Conservation (phyloP, 306 rosid genomes). For the Prunus mira region DNA sequence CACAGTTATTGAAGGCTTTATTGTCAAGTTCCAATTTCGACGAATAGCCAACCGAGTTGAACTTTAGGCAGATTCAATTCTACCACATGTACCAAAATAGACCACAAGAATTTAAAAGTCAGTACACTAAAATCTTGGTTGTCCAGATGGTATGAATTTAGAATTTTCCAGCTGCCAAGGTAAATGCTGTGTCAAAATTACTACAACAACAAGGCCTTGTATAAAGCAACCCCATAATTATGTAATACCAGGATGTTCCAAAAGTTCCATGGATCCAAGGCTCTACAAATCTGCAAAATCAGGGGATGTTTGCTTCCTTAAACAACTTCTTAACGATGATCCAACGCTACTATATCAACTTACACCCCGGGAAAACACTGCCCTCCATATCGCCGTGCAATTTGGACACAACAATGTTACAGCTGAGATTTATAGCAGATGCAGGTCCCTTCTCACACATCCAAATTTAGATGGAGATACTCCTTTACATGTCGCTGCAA, state of each 20-base stretch:
- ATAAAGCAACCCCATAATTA: not conserved
- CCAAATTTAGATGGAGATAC: not conserved
- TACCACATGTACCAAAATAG: too few species aligned
- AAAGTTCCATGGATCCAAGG: constrained; percentile 7
- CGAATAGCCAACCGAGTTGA: too few species aligned
- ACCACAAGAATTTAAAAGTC: too few species aligned
- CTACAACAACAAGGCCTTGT: not conserved
- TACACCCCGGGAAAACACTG: not conserved
- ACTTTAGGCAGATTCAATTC: too few species aligned
- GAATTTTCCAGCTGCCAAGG: too few species aligned
- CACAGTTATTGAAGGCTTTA: too few species aligned
- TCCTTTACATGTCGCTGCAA: not conserved
- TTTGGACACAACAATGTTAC: not conserved
- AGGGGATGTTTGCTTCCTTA: not conserved
- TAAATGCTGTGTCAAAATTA: not conserved
- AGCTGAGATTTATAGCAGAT: not conserved
- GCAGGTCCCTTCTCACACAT: not conserved
- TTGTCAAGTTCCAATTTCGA: too few species aligned
- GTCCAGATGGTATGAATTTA: too few species aligned
- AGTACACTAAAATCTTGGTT: too few species aligned
- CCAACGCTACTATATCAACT: not conserved
- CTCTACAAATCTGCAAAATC: constrained; percentile 6
- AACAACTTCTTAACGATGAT: not conserved
- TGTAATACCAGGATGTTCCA: not conserved
- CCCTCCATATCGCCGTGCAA: not conserved